phyloP scores from a whole-genome alignment of 2,329 filamentous ascomycete species.

The Venturia pyrina region DNA sequence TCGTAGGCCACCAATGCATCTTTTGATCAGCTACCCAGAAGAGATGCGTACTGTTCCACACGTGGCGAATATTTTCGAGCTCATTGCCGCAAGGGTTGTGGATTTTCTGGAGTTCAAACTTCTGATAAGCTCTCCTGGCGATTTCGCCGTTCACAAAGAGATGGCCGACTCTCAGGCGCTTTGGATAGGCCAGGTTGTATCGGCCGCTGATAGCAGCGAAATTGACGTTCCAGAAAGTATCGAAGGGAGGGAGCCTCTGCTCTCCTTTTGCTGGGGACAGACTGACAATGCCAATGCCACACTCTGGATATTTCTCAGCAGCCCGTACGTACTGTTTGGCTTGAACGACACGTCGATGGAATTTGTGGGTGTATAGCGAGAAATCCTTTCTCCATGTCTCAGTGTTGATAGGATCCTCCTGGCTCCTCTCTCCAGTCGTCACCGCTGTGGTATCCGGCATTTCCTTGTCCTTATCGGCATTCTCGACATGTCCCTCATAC shows the following conservation, averaged over 20 bases:
- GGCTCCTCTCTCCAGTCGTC: background rate
- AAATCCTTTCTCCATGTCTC: background rate
- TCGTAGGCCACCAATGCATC: constrained; percentile 29
- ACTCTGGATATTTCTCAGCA: constrained; percentile 2
- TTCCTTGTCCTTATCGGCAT: background rate
- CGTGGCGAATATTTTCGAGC: background rate
- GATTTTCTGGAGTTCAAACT: background rate
- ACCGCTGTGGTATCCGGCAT: background rate
- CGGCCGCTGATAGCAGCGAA: background rate
- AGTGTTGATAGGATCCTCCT: background rate
- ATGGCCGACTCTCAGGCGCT: constrained; percentile 14
- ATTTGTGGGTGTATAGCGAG: background rate
- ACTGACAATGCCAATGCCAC: background rate
- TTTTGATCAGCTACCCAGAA: constrained; percentile 14
- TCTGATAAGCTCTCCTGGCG: background rate
- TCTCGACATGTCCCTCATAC: background rate
- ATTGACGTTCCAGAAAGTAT: constrained; percentile 5
- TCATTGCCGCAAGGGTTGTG: background rate
- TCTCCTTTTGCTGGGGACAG: background rate
- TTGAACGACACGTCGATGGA: constrained; percentile 8
- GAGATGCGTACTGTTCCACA: background rate
- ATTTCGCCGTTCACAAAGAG: constrained; percentile 15
- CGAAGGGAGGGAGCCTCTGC: background rate
- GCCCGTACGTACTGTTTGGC: constrained; percentile 12
- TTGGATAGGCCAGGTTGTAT: constrained; percentile 4